Percentiles rank a stretch among this genome's conserved stretches.
These are phyloP conservation scores for Claviceps sp. DNA, from an alignment of 2,329 filamentous ascomycete genomes.

Conservation along the genomic window DNA sequence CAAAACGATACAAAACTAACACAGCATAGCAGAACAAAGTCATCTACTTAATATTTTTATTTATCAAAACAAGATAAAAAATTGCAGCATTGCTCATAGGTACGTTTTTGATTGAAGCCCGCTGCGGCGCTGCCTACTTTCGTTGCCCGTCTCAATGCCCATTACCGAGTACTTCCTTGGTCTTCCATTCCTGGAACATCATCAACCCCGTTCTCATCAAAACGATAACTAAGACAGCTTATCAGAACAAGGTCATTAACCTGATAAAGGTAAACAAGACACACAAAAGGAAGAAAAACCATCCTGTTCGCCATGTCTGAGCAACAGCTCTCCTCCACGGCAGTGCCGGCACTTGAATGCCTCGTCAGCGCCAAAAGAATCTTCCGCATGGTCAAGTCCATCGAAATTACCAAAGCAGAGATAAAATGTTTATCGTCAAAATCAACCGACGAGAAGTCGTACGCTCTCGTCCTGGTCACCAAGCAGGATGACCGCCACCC, in stretches of 20 bases:
- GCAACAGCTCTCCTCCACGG: too few species aligned
- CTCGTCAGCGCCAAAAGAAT: not conserved
- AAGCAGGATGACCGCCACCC: constrained; percentile 2
- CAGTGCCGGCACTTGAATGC: not conserved
- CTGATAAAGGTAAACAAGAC: not conserved
- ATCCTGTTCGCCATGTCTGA: not conserved
- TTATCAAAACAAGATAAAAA: not conserved
- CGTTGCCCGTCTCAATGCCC: not conserved
- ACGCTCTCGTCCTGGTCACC: not conserved
- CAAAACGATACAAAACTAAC: not conserved
- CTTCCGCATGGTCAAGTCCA: not conserved
- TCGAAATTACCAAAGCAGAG: not conserved
- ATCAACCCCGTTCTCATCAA: not conserved
- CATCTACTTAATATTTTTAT: not conserved
- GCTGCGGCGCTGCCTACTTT: not conserved
- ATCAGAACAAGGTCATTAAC: not conserved
- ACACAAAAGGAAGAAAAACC: not conserved
- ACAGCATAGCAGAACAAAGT: not conserved
- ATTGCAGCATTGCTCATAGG: not conserved
- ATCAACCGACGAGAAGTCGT: not conserved
- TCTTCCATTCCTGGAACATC: not conserved
- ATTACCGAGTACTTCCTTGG: not conserved
- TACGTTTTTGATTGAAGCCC: not conserved
- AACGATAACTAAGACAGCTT: not conserved
- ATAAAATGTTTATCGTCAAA: not conserved